Base-by-base conservation (phyloP, 2,329 filamentous ascomycete genomes). In the Nemania serpens region DNA sequence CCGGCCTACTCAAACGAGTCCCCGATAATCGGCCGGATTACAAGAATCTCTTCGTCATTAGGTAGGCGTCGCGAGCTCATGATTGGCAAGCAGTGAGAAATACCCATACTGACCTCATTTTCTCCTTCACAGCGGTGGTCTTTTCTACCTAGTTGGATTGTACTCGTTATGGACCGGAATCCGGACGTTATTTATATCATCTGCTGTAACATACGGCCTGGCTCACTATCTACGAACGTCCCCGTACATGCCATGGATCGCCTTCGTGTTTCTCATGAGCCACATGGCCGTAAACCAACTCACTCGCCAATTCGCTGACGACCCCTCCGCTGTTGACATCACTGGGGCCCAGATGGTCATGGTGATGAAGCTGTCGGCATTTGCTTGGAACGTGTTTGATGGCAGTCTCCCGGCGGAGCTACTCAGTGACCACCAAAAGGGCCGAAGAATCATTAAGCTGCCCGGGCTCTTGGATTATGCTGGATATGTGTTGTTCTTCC, bases 331-430 rank as follows among this genome's bases (percentile, higher is more conserved):
- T 1, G 82, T 97, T 61, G 95, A 99, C 74, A 93, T 99, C 68
- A 97, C 94, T 0, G 93, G 90, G 42, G 93, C 94, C 1, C 95
- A 99, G 76, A 99, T 99, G 95, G 95, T 99, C 36, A 79, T 98
- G 69, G 89, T 98, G 65, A 99, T 99, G 92, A 99, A 99, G 77
- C 86, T 99, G 37, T 92, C 88, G 20, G 91, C 94, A 5, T 99
- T 99, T 73, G 96, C 92, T 79, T 99, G 95, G 95, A 98, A 98
- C 73, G 89, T 98, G 9, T 93, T 95, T 70, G 95, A 99, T 75
- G 96, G 95, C 18, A 87, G 89, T 60, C 82, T 96, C 18, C 88
- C 91, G 2, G 86, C 89, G 17, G 83, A 89, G 45, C 86, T 93
- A 59, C 84, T 99, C n/a, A 91, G 91, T 0, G 91, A 95, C 51